Conservation (phyloP, 2,329 filamentous ascomycete species). For the Davidsoniella eucalypti region DNA sequence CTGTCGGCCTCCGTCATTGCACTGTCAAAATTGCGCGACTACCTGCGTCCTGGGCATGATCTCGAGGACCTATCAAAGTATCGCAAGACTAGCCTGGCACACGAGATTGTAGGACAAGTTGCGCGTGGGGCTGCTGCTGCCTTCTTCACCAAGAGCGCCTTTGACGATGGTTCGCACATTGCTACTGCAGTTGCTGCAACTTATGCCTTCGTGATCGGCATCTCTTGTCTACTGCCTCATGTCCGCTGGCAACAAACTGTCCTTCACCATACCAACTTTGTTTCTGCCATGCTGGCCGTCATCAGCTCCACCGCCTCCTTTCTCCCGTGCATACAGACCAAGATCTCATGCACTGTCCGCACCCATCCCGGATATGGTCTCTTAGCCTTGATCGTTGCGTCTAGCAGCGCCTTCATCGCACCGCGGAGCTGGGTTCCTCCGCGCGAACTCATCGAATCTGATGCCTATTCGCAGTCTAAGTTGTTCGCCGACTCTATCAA, state of each 20-base stretch:
- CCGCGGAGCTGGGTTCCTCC: constrained; percentile 35
- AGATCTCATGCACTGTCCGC: constrained; percentile 18
- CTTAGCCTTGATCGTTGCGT: constrained; percentile 20
- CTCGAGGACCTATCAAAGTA: constrained; percentile 8
- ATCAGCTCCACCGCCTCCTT: constrained; percentile 23
- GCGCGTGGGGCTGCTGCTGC: constrained; percentile 24
- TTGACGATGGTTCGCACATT: constrained; percentile 21
- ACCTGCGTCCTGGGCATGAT: background rate
- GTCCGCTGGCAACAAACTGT: constrained; percentile 16
- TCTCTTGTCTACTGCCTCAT: constrained; percentile 29
- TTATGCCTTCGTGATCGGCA: constrained; percentile 28
- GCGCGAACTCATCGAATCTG: constrained; percentile 12
- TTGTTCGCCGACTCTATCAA: constrained; percentile 13
- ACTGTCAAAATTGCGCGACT: background rate
- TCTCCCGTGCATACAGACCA: constrained; percentile 28
- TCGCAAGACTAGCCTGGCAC: constrained; percentile 14
- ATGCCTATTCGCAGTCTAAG: constrained; percentile 1
- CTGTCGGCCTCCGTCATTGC: constrained; percentile 3
- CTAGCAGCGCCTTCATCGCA: constrained; percentile 27
- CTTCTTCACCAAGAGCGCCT: constrained; percentile 24
- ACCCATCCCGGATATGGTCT: constrained; percentile 11
- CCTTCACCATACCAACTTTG: constrained; percentile 33
- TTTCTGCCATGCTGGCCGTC: constrained; percentile 23
- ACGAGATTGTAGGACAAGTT: constrained; percentile 28
- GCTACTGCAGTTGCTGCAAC: constrained; percentile 22